Conservation (phyloP, 805 yeast species). For the Ogataea pilisensis region DNA sequence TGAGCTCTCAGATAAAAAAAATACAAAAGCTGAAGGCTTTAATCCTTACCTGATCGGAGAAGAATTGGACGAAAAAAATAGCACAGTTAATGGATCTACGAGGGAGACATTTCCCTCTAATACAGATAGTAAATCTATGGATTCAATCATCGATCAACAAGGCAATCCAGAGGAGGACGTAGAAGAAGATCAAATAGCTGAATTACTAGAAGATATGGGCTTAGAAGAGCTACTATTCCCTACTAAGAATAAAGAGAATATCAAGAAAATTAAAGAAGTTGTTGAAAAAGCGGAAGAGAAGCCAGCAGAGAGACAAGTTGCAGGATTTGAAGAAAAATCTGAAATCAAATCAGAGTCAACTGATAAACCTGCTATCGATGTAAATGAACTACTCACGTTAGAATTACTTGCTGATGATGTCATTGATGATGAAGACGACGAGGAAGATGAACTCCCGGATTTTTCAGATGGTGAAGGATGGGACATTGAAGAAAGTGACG, state of each 20-base stretch:
- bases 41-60: constrained; percentile 68
- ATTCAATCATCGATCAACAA: too few relatives aligned
- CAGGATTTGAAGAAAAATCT: constrained; percentile 2
- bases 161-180: too few relatives aligned
- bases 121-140: too few relatives aligned
- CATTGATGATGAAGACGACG: constrained; percentile 24
- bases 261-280: not conserved
- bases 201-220: constrained; percentile 34
- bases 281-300: not conserved
- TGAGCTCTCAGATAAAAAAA: too few relatives aligned
- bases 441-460: constrained; percentile 23
- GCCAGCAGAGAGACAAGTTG: not conserved
- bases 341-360: constrained; percentile 2
- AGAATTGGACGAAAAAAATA: constrained; percentile 75
- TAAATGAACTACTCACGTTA: constrained; percentile 46
- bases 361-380: constrained; percentile 32
- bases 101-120: not conserved
- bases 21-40: too few relatives aligned
- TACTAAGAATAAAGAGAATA: not conserved
- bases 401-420: constrained; percentile 52
- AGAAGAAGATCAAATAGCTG: constrained; percentile 30
- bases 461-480: constrained; percentile 20
- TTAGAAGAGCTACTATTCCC: constrained; percentile 4
- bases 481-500: constrained; percentile 14
- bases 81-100: constrained; percentile 36